Base-by-base conservation (phyloP, 768 basidiomycete genomes). In the Kwoniella botswanensis region DNA sequence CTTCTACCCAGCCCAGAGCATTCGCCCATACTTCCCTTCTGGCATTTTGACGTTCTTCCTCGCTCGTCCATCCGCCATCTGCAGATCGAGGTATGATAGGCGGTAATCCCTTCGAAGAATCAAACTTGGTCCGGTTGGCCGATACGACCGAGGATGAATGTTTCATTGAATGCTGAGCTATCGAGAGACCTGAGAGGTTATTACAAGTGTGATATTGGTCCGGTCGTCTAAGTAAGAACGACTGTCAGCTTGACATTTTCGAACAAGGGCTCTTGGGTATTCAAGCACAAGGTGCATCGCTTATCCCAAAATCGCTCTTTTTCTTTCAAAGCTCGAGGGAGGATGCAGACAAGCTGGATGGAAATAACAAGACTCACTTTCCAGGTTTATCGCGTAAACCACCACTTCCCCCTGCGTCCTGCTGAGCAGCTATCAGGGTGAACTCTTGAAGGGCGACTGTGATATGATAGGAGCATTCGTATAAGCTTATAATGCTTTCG, bases 121-220 rank as follows among this genome's bases (percentile, higher is more conserved):
- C 74, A 59, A 71, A 74, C 50, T 61, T 70, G 63, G 72, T 76
- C 72, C 83, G 44, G 65, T 65, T 70, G 74, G 59, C 35, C 22
- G 29, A 22, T 11, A 80, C 67, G 18, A 85, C 80, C 2, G 81
- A 63, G 0, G 82, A 74, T 0, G 89, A 88, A 0, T 87, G 88
- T 46, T 82, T 84, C 1, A 94, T 87, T 53, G 86, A 88, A 73
- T 98, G 94, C 79, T 98, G 97, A 0, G 96, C 92, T 0, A 89
- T 86, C 0, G 96, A 93, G 18, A 97, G 87, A 13, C 97, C 97
- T 4, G 94, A 88, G 2, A 98, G 88, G 79, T 93, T 95, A 83
- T 96, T 98, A 44, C 93, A 84, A 0, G 96, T 97, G 79, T 99
- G 97, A 81, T 99, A 99, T 50, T 93, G 88, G 80, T 99, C 97